These are phyloP conservation scores for Lipomyces spencermartinsiae DNA, from an alignment of 805 yeast species.

Conservation along the genomic window DNA sequence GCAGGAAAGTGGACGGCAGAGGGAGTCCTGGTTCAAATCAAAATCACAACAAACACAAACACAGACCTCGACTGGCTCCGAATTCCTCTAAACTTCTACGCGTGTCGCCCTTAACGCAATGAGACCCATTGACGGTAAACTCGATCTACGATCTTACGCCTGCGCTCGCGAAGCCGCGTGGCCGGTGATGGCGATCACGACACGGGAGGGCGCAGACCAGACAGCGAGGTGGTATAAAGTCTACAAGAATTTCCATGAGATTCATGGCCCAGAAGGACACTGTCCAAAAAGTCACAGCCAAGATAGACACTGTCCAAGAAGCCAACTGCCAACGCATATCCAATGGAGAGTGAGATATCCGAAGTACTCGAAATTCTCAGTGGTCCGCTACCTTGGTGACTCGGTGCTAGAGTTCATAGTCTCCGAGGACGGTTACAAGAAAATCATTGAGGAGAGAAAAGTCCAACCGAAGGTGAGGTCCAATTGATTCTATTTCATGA, in stretches of 20 bases:
- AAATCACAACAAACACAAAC: neutral
- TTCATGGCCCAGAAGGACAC: neutral
- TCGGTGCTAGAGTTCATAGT: no score
- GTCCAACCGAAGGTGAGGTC: no score
- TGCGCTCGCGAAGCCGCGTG: neutral
- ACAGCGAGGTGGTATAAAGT: neutral
- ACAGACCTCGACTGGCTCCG: neutral
- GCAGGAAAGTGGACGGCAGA: neutral
- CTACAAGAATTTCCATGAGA: neutral
- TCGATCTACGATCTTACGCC: neutral
- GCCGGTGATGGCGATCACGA: neutral
- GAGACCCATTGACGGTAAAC: neutral
- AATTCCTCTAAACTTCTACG: neutral
- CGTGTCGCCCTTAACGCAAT: neutral
- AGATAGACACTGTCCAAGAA: no score
- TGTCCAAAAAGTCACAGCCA: no score
- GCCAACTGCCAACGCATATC: no score
- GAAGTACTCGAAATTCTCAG: no score
- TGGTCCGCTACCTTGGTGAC: no score
- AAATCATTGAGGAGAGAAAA: no score
- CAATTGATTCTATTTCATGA: no score
- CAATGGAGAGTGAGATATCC: no score
- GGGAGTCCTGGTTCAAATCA: neutral
- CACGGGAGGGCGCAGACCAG: constrained; percentile 2
- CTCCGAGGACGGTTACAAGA: no score